phyloP scores from a whole-genome alignment of 495 filamentous ascomycete species.

The Astrothelium subdiscretum region DNA sequence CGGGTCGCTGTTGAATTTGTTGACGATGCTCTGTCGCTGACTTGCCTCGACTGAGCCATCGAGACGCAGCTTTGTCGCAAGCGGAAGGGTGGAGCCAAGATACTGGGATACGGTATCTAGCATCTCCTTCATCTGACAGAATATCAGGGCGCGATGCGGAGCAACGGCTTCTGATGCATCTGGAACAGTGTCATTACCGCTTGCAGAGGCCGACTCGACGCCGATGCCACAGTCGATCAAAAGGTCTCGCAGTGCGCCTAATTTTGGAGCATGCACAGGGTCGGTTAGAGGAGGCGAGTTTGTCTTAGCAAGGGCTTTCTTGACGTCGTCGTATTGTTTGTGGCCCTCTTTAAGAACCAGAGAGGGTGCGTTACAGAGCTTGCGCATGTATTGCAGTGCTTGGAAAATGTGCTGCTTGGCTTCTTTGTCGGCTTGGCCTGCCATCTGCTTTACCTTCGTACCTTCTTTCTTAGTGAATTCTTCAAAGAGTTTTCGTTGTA shows the following conservation, averaged over 20 bases:
- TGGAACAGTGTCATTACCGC: constrained; percentile 40
- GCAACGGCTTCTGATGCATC: constrained; percentile 72
- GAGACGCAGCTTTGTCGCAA: constrained; percentile 77
- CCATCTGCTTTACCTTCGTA: constrained; percentile 66
- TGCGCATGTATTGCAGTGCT: constrained; percentile 97
- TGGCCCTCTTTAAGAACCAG: constrained; percentile 90
- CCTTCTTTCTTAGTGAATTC: constrained; percentile 91
- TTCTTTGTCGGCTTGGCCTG: constrained; percentile 67
- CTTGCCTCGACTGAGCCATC: constrained; percentile 86
- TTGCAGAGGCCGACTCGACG: constrained; percentile 29
- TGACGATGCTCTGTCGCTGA: constrained; percentile 89
- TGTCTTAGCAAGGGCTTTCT: constrained; percentile 56
- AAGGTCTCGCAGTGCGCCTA: constrained; percentile 77
- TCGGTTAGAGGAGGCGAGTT: constrained; percentile 61
- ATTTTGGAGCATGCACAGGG: constrained; percentile 80
- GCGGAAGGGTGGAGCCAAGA: constrained; percentile 71
- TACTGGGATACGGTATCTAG: constrained; percentile 85
- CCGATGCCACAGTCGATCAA: constrained; percentile 95
- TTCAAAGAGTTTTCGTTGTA: constrained; percentile 90
- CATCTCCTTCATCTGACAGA: constrained; percentile 99
- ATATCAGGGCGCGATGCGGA: constrained; percentile 88
- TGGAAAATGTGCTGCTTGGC: constrained; percentile 99
- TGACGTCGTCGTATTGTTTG: constrained; percentile 78
- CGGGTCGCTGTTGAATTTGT: constrained; percentile 95
- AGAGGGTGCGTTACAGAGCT: constrained; percentile 93